phyloP scores from a whole-genome alignment of 2,329 filamentous ascomycete genomes.

The Emmonsiellopsis sp. region DNA sequence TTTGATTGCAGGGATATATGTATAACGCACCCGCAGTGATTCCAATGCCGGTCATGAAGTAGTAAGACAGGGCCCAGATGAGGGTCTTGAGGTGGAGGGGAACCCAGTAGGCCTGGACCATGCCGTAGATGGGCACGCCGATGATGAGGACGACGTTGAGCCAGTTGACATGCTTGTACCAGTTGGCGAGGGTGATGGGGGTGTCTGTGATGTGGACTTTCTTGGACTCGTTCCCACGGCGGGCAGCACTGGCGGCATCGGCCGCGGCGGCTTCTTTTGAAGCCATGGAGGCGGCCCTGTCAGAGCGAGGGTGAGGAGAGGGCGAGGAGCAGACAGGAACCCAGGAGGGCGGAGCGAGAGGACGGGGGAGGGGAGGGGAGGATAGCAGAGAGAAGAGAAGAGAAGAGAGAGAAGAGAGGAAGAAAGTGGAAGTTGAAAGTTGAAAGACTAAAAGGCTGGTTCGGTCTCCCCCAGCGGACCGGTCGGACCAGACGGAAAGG shows the following conservation, averaged over 20 bases:
- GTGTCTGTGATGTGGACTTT: constrained; percentile 82
- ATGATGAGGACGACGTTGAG: constrained; percentile 77
- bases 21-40: constrained; percentile 59
- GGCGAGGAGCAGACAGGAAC: constrained; percentile 5
- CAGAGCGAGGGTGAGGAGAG: neutral
- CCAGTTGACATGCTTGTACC: constrained; percentile 92
- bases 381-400: constrained; percentile 1
- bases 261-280: constrained; percentile 2
- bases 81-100: constrained; percentile 63
- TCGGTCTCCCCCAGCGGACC: no score
- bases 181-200: constrained; percentile 71
- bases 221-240: constrained; percentile 32
- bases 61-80: constrained; percentile 66
- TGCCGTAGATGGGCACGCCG: constrained; percentile 63
- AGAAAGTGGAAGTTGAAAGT: constrained; percentile 2
- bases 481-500: no score
- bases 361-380: constrained; percentile 9
- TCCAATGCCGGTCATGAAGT: constrained; percentile 73
- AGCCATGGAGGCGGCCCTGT: neutral
- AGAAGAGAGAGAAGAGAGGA: constrained; percentile 7
- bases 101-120: constrained; percentile 67
- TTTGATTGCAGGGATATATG: neutral
- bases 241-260: constrained; percentile 2
- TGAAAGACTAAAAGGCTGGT: neutral
- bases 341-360: constrained; percentile 1